Evolutionary conservation across 352 stramenopile species (phyloP).

Genomic region (Phytophthora cactorum): DNA sequence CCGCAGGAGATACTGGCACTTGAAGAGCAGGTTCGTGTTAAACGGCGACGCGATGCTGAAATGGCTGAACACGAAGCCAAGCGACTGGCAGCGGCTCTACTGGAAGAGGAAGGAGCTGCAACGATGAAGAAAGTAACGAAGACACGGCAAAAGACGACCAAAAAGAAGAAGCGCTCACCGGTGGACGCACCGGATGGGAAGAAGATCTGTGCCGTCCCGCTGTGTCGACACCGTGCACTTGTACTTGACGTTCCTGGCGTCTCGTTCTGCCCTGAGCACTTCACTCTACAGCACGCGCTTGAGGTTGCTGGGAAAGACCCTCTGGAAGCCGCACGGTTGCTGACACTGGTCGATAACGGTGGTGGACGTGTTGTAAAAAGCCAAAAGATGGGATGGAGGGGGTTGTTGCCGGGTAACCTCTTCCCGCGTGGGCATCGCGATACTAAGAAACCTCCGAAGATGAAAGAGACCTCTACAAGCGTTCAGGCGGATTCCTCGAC

Average conservation of each 20-base stretch:
- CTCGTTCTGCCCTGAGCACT: constrained; percentile 58
- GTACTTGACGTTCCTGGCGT: constrained; percentile 30
- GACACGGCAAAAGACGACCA: constrained; percentile 30
- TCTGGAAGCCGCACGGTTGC: constrained; percentile 64
- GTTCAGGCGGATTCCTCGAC: constrained; percentile 11
- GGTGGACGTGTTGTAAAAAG: constrained; percentile 20
- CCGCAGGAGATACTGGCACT: constrained; percentile 54
- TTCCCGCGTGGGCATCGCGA: constrained; percentile 16
- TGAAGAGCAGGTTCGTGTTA: constrained; percentile 61
- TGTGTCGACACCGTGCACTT: constrained; percentile 40
- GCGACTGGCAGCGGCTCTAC: constrained; percentile 50
- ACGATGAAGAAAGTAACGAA: constrained; percentile 18
- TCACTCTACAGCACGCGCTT: constrained; percentile 73
- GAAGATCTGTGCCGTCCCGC: constrained; percentile 43
- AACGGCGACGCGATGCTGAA: constrained; percentile 60
- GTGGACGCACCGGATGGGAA: constrained; percentile 26
- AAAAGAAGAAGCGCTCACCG: constrained; percentile 43
- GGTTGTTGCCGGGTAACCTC: constrained; percentile 18
- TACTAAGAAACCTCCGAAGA: constrained; percentile 1
- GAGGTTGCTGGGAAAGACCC: constrained; percentile 61
- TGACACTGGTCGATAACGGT: constrained; percentile 44
- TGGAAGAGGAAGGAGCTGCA: constrained; percentile 33
- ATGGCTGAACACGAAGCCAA: constrained; percentile 60
- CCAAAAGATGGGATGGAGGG: constrained; percentile 22
- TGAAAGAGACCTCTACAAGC: constrained; percentile 24